phyloP scores from a whole-genome alignment of 2,329 filamentous ascomycete species.

The Chaetomiaceae sp. region DNA sequence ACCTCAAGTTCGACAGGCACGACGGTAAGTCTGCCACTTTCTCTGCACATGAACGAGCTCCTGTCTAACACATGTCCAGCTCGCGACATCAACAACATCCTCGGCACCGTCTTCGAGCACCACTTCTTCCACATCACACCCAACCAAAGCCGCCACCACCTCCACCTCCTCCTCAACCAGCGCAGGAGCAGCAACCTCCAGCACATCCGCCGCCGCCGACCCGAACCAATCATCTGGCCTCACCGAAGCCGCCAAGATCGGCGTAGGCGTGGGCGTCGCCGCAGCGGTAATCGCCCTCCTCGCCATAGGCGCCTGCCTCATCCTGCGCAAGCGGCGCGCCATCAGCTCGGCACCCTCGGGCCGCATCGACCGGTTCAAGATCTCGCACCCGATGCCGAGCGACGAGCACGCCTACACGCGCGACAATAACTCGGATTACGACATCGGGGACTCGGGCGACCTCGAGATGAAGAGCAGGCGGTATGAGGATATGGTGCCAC shows the following conservation, averaged over 20 bases:
- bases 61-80: conserved; percentile 11
- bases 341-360: conserved; percentile 21
- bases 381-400: conserved; percentile 49
- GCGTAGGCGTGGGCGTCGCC: conserved; percentile 46
- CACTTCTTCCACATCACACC: background rate
- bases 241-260: conserved; percentile 43
- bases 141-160: conserved; percentile 1
- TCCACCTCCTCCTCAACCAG: conserved; percentile 5
- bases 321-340: conserved; percentile 30
- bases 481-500: conserved; percentile 56
- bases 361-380: conserved; percentile 37
- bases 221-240: conserved; percentile 31
- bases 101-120: background rate
- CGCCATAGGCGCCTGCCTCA: conserved; percentile 37
- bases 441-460: conserved; percentile 39
- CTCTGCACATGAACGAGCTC: background rate
- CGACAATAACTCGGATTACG: conserved; percentile 35
- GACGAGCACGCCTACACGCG: conserved; percentile 39
- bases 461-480: conserved; percentile 49
- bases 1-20: conserved; percentile 9
- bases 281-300: conserved; percentile 39
- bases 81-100: conserved; percentile 1
- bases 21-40: background rate
- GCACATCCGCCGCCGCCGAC: background rate
- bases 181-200: conserved; percentile 10